Base-by-base conservation (phyloP, 139 green algal species). In the Tetraselmis striata region DNA sequence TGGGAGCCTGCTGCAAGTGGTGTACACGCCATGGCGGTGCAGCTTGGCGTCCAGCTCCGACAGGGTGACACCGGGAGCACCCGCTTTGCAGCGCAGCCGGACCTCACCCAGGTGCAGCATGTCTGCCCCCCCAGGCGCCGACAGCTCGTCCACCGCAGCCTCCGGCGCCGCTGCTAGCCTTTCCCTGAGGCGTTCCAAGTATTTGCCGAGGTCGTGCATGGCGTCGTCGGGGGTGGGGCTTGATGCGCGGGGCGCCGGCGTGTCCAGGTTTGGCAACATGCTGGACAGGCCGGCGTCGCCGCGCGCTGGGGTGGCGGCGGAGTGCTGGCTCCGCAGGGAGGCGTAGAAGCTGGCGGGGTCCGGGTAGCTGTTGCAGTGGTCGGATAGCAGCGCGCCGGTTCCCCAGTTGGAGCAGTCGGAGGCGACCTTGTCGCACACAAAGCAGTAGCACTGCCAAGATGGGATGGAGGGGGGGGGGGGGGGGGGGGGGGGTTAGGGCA, bases 371-470 rank as follows among this genome's bases (percentile, higher is more conserved):
- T 92, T 91, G 79, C 83, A 87, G 75, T 92, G 88, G 80, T 92
- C 67, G 1, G 45, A 29, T 22, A 79, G 30, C 0, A 30, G 59
- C 22, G 28, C 28, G 83, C 89, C 88, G 24, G 74, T 81, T 22
- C 90, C 90, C 90, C 90, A 93, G 26, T 78, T 77, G 1, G 30
- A 23, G 75, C 88, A 93, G 1, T 88, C 31, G 0, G 32, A 32
- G 0, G 87, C 90, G 1, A 81, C 80, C 23, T 77, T 77, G 76
- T 93, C 90, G 67, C 90, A 93, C 23, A 90, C 82, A 27, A 59
- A 89, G 84, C 90, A 93, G 81, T 78, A 92, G 84, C 90, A 93
- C 86, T 92, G 89, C 82, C 79, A 59, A n/a, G 28, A 79, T 18
- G 2, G 76, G 76, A 32, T 5, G 18, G 18, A 67, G 45, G 18